A percentile compares a stretch with the other conserved stretches of the same genome.
Conservation (phyloP, 2,329 filamentous ascomycete species). For the Capronia epimyces region DNA sequence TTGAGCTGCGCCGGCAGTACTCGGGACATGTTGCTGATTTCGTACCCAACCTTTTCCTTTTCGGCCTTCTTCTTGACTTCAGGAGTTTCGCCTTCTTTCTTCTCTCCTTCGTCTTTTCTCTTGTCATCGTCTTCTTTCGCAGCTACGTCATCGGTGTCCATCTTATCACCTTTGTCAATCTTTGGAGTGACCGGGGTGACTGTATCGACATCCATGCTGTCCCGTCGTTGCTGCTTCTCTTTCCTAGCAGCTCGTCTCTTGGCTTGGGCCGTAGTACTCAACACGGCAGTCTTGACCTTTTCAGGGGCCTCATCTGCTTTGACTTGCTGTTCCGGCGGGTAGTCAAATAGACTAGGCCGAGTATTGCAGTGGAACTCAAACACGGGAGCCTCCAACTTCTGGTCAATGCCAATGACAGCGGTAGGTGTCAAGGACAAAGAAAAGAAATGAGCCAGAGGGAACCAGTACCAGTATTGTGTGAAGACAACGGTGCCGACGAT, state of each 20-base stretch:
- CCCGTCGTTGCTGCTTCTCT: slow-evolving; percentile 78
- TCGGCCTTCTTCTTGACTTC: slow-evolving; percentile 81
- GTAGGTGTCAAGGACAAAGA: slow-evolving; percentile 96
- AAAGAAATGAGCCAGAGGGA: slow-evolving; percentile 95
- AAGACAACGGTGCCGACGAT: slow-evolving; percentile 98
- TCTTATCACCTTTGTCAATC: slow-evolving; percentile 58
- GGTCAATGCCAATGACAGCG: slow-evolving; percentile 87
- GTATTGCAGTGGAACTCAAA: slow-evolving; percentile 97
- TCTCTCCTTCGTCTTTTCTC: slow-evolving; percentile 51
- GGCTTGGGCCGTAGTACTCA: slow-evolving; percentile 94
- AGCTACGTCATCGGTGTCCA: slow-evolving; percentile 59
- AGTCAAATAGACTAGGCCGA: slow-evolving; percentile 91
- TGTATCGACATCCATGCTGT: slow-evolving; percentile 92
- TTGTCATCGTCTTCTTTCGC: slow-evolving; percentile 61
- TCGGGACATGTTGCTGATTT: slow-evolving; percentile 93
- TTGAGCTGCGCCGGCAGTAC: slow-evolving; percentile 90
- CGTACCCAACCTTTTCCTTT: slow-evolving; percentile 95
- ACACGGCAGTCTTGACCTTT: slow-evolving; percentile 87
- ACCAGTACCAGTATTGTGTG: slow-evolving; percentile 99
- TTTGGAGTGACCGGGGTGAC: slow-evolving; percentile 66
- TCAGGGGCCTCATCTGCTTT: slow-evolving; percentile 91
- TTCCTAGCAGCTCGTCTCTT: slow-evolving; percentile 93
- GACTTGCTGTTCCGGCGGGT: slow-evolving; percentile 91
- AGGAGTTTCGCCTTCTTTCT: slow-evolving; percentile 51
- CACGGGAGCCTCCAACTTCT: slow-evolving; percentile 84